Conservation (phyloP, 2,329 filamentous ascomycete species). For the Xylaria hypoxylon region DNA sequence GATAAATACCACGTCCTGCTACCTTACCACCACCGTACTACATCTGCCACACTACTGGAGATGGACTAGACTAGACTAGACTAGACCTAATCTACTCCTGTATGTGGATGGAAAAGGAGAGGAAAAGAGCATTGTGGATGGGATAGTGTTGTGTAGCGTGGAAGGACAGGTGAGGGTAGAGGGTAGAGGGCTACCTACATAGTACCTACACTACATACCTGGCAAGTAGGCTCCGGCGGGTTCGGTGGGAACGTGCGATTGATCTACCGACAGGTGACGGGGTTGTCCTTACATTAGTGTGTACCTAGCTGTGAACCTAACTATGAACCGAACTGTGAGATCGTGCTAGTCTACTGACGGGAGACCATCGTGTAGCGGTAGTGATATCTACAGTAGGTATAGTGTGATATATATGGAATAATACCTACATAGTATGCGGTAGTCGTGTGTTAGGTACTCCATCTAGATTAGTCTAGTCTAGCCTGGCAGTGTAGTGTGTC, state of each 20-base stretch:
- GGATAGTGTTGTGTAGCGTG: background rate
- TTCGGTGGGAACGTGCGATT: slow-evolving; percentile 15
- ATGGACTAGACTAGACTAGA: slow-evolving; percentile 5
- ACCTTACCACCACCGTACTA: background rate
- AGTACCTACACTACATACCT: no score
- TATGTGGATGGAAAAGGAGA: slow-evolving; percentile 4
- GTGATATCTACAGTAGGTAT: no score
- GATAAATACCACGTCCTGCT: background rate
- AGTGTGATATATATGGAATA: no score
- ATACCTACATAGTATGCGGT: no score
- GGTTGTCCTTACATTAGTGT: slow-evolving; percentile 19
- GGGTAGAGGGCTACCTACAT: no score
- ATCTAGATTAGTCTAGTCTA: background rate
- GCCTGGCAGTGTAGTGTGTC: background rate
- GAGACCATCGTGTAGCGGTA: background rate
- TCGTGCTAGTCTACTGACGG: no score
- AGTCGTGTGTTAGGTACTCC: no score
- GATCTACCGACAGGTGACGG: slow-evolving; percentile 29
- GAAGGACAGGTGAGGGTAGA: background rate
- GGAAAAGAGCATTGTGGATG: background rate
- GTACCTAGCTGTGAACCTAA: no score
- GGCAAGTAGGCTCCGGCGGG: no score
- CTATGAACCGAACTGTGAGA: no score
- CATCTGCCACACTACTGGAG: background rate
- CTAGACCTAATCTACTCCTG: no score